phyloP scores from a whole-genome alignment of 2,329 filamentous ascomycete species.

The Exophiala sp. region DNA sequence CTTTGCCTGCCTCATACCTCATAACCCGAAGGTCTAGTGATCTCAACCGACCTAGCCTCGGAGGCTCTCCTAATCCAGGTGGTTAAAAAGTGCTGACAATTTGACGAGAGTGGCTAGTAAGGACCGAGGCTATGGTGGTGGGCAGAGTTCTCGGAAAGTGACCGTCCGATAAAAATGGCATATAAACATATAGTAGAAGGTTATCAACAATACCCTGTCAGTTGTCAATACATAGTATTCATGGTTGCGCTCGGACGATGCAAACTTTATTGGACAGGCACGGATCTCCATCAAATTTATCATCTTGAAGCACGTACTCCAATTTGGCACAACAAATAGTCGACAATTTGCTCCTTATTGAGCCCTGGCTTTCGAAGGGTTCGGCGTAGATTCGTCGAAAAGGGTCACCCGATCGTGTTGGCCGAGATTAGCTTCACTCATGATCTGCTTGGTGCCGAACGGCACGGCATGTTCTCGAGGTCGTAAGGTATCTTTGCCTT shows the following conservation, averaged over 20 bases:
- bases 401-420: constrained; percentile 13
- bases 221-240: background rate
- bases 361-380: background rate
- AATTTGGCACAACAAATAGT: constrained; percentile 1
- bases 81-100: no score
- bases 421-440: constrained; percentile 6
- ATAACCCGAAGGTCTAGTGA: no score
- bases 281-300: background rate
- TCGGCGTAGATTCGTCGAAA: constrained; percentile 14
- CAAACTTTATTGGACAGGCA: background rate
- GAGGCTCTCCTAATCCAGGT: no score
- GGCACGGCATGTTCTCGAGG: constrained; percentile 4
- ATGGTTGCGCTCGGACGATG: background rate
- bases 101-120: no score
- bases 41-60: no score
- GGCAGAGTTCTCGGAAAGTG: background rate
- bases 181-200: background rate
- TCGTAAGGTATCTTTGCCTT: constrained; percentile 51
- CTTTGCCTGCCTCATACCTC: no score
- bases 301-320: background rate
- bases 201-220: constrained; percentile 4
- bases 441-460: constrained; percentile 13
- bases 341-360: constrained; percentile 8
- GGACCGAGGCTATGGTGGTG: background rate
- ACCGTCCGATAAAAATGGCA: background rate